Conservation (phyloP, 768 basidiomycete genomes). For the Trametes villosa region DNA sequence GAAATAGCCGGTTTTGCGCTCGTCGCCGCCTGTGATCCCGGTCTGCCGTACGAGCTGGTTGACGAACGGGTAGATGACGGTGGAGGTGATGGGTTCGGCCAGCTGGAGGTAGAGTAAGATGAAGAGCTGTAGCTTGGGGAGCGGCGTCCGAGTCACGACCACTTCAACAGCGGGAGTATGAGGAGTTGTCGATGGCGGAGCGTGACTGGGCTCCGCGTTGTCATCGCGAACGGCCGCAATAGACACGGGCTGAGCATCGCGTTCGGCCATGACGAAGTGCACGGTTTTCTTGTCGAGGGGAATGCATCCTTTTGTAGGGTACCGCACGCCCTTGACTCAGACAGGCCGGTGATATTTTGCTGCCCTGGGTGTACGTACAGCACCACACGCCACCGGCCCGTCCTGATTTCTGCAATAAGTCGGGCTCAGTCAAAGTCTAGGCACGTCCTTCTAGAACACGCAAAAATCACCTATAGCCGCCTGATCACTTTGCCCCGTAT, state of each 20-base stretch:
- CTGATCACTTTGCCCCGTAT: no score
- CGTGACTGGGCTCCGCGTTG: not conserved
- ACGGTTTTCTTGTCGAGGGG: not conserved
- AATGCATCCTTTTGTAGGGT: not conserved
- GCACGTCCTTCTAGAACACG: not conserved
- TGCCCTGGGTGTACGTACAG: constrained; percentile 9
- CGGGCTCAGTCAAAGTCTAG: not conserved
- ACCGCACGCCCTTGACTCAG: no score
- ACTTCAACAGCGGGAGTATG: not conserved
- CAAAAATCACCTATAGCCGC: constrained; percentile 15
- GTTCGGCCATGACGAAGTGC: no score
- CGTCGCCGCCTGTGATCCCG: constrained; percentile 29
- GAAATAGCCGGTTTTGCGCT: constrained; percentile 31
- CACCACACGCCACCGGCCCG: not conserved
- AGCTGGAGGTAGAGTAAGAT: constrained; percentile 32
- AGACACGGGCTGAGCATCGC: no score
- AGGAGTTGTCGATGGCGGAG: not conserved
- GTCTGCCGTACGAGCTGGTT: constrained; percentile 31
- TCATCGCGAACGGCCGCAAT: no score
- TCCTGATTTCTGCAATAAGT: not conserved
- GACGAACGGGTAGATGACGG: constrained; percentile 35
- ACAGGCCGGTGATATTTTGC: no score
- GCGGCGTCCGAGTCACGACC: constrained; percentile 20
- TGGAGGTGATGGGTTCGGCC: constrained; percentile 33
- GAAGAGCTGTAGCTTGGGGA: constrained; percentile 33